Base-by-base conservation (phyloP, 768 basidiomycete species). In the Calocybe gangraenosa region DNA sequence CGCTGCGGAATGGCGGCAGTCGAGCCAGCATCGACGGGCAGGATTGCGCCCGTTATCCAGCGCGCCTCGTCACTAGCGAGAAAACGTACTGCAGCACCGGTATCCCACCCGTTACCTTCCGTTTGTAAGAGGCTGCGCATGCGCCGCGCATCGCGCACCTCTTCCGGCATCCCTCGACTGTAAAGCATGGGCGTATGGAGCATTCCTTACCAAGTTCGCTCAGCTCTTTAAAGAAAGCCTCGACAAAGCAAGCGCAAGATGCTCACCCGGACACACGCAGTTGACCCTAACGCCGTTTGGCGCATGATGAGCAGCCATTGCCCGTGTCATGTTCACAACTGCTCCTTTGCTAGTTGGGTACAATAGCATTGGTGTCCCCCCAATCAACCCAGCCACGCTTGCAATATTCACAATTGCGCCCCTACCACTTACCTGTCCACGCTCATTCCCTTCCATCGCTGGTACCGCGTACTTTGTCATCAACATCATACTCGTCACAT, bases 291-390 rank as follows among this genome's bases (percentile, higher is more conserved):
- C 71, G 1, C 67, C 68, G 17, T 60, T 59, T 2, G 64, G 58
- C 0, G 65, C 70, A 50, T 71, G 71, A 43, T 73, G 70, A 1
- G 61, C 63, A 0, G 69, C 71, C 71, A 73, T 73, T 1, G 71
- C 69, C 35, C 68, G 56, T 1, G 71, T 73, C 65, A 73, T 68
- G 32, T 73, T 70, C 28, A 73, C 54, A 9, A 71, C 53, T 0
- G 71, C 71, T 3, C 70, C 70, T 52, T 71, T 73, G 44, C 66
- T 69, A 18, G 67, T 69, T 0, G 69, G 69, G 35, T 73, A 73
- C 10, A 73, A 54, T 23, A 71, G 50, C 54, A 66, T 63, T 3
- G 69, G 66, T 1, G 63, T 62, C 7, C 71, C 71, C 0, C 71
- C 71, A 7, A 63, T 43, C 50, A 70, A 47, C 2, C 68, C 67